Percentiles rank a stretch among this genome's conserved stretches.
These are phyloP conservation scores for Platismatia glauca DNA, from an alignment of 495 filamentous ascomycete genomes.

Conservation along the genomic window DNA sequence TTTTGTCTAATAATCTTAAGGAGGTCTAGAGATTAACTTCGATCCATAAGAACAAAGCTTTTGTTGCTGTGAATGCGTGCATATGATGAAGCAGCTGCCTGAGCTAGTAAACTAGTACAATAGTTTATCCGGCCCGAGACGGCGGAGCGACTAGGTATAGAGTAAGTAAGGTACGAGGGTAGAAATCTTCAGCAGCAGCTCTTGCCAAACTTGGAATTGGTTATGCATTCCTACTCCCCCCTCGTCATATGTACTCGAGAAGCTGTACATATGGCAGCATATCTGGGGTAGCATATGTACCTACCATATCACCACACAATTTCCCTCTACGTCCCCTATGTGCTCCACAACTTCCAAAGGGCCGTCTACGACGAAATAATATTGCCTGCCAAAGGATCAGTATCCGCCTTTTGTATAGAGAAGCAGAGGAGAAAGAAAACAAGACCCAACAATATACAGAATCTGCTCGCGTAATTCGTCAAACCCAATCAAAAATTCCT, in stretches of 20 bases:
- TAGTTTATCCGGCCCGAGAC: slow-evolving; percentile 9
- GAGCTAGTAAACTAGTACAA: neutral
- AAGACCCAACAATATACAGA: neutral
- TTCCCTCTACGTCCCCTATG: neutral
- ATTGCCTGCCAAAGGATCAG: neutral
- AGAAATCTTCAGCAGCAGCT: neutral
- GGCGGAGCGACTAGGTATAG: no score
- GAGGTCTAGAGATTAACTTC: neutral
- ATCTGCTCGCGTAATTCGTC: neutral
- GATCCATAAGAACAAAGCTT: neutral
- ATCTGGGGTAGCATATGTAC: neutral
- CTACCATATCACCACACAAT: neutral
- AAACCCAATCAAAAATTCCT: neutral
- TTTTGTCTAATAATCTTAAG: neutral
- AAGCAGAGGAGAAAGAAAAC: neutral
- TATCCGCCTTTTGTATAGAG: neutral
- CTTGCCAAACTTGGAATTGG: neutral
- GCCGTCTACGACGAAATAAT: neutral
- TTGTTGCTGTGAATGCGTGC: neutral
- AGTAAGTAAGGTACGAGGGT: no score
- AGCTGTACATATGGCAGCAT: neutral
- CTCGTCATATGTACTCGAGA: slow-evolving; percentile 7
- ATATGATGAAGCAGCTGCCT: slow-evolving; percentile 11
- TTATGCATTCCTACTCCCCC: neutral
- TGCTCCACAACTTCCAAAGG: neutral